Evolutionary conservation across 805 yeast genomes (phyloP).

Genomic region (Priceomyces medius): DNA sequence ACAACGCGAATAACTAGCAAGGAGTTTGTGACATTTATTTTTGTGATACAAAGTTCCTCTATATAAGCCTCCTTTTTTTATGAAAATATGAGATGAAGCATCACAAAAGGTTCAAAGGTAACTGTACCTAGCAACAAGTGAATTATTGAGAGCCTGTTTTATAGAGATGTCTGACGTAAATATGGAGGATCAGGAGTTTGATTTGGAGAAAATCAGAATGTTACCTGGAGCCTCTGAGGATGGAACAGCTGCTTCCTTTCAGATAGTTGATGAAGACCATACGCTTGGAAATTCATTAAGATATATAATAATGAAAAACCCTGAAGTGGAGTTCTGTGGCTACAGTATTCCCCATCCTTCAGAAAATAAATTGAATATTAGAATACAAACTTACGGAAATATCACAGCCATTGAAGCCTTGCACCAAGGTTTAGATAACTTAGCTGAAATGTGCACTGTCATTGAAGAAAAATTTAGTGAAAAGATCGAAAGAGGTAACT

Average conservation of each 20-base stretch:
- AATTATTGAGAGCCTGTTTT: no score
- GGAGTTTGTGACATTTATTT: slow-evolving; percentile 4
- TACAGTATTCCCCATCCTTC: slow-evolving; percentile 98
- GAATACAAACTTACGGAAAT: slow-evolving; percentile 90
- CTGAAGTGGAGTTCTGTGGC: slow-evolving; percentile 97
- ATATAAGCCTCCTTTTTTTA: neutral
- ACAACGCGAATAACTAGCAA: slow-evolving; percentile 1
- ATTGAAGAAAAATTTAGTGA: slow-evolving; percentile 78
- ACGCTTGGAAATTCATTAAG: slow-evolving; percentile 93
- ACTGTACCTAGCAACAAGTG: neutral
- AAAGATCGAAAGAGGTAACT: slow-evolving; percentile 59
- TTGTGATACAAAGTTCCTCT: slow-evolving; percentile 1
- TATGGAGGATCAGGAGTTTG: slow-evolving; percentile 46
- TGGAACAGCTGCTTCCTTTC: slow-evolving; percentile 93
- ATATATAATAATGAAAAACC: slow-evolving; percentile 94
- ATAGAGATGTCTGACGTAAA: slow-evolving; percentile 13
- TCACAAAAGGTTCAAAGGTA: neutral
- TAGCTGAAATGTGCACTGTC: slow-evolving; percentile 76
- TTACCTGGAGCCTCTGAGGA: slow-evolving; percentile 90
- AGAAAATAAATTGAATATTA: slow-evolving; percentile 80
- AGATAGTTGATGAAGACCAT: slow-evolving; percentile 91
- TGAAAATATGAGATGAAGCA: neutral
- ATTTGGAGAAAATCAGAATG: slow-evolving; percentile 57
- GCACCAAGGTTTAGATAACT: slow-evolving; percentile 85
- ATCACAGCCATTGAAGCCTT: slow-evolving; percentile 90